These are phyloP conservation scores for Boletales sp. DNA, from an alignment of 768 basidiomycete genomes.

Conservation along the genomic window DNA sequence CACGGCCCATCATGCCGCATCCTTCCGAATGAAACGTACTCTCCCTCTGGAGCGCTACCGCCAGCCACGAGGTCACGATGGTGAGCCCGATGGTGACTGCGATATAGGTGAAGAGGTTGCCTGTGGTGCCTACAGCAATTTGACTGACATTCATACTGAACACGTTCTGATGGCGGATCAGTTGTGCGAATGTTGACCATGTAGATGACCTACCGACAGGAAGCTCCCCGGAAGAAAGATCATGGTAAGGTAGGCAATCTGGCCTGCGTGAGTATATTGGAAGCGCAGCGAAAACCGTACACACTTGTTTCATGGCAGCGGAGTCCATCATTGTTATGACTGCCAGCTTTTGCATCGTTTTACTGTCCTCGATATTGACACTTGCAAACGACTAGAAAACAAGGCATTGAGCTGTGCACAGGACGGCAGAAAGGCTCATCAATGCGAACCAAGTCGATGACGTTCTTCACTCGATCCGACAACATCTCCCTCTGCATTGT, in stretches of 20 bases:
- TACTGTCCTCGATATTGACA: slow-evolving; percentile 54
- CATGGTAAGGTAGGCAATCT: slow-evolving; percentile 53
- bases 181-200: neutral
- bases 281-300: neutral
- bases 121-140: slow-evolving; percentile 25
- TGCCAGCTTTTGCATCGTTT: slow-evolving; percentile 48
- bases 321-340: slow-evolving; percentile 41
- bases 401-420: neutral
- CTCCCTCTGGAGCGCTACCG: slow-evolving; percentile 47
- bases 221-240: slow-evolving; percentile 56
- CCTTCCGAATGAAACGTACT: slow-evolving; percentile 12
- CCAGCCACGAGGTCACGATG: slow-evolving; percentile 50
- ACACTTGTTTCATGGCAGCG: slow-evolving; percentile 35
- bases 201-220: slow-evolving; percentile 21
- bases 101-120: slow-evolving; percentile 37
- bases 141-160: slow-evolving; percentile 30
- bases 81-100: slow-evolving; percentile 47
- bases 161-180: slow-evolving; percentile 28
- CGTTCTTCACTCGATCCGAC: slow-evolving; percentile 33
- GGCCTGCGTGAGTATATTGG: slow-evolving; percentile 15
- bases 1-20: slow-evolving; percentile 1
- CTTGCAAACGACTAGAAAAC: slow-evolving; percentile 51
- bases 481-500: slow-evolving; percentile 29
- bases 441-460: slow-evolving; percentile 29
- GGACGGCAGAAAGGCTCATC: neutral